Conservation (phyloP, 176 grass and related monocot species). For the Oryza rufipogon region DNA sequence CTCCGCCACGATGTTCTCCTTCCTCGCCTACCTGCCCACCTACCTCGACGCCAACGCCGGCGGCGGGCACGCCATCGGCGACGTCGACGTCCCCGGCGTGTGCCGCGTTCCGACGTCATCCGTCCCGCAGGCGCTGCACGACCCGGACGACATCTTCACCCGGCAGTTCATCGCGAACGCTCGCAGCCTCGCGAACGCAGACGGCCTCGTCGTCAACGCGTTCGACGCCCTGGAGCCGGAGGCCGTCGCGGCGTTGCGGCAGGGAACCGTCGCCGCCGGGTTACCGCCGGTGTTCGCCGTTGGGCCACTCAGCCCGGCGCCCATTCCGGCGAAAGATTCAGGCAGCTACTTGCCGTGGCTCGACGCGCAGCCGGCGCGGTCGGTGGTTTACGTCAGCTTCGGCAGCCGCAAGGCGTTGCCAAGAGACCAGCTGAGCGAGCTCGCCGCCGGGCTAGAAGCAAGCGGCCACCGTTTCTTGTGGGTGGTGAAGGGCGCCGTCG, state of each 20-base stretch:
- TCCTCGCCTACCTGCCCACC: conserved; percentile 54
- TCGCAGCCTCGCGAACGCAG: conserved; percentile 4
- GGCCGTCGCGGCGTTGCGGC: conserved; percentile 41
- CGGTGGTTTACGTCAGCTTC: conserved; percentile 81
- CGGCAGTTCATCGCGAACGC: conserved; percentile 64
- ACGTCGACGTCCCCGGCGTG: conserved; percentile 59
- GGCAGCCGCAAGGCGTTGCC: conserved; percentile 65
- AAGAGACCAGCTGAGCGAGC: conserved; percentile 46
- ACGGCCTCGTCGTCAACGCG: conserved; percentile 61
- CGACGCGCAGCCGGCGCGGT: conserved; percentile 56
- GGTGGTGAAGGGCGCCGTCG: conserved; percentile 62
- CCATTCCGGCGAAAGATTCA: neutral
- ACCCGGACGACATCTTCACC: conserved; percentile 70
- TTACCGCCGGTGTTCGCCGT: conserved; percentile 57
- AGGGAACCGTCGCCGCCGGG: conserved; percentile 15
- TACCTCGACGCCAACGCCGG: conserved; percentile 36
- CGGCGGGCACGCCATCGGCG: neutral
- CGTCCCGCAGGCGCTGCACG: conserved; percentile 52
- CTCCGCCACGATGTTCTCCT: conserved; percentile 65
- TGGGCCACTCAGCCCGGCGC: conserved; percentile 38
- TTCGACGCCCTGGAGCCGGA: conserved; percentile 57
- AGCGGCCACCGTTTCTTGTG: conserved; percentile 76
- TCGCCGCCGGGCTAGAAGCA: conserved; percentile 56
- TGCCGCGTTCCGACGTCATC: conserved; percentile 36
- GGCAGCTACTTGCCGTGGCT: conserved; percentile 40